These are phyloP conservation scores for Bolboschoenus planiculmis DNA, from an alignment of 176 grass and related monocot genomes.

Conservation along the genomic window DNA sequence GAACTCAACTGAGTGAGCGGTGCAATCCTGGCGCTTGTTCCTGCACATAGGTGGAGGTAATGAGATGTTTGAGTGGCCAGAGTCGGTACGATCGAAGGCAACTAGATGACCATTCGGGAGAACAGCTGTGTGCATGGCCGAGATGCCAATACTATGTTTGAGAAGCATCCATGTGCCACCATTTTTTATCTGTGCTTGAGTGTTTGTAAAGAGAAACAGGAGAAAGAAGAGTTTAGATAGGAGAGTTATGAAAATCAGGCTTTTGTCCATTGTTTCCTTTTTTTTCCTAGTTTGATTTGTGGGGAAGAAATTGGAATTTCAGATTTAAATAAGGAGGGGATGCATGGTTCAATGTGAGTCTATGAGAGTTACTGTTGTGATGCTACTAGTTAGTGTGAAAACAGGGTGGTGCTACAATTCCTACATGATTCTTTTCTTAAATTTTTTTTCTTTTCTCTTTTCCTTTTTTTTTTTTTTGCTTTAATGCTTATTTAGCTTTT, in stretches of 20 bases:
- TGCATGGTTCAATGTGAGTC: neutral
- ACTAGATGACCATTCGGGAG: slow-evolving; percentile 5
- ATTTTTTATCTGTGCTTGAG: neutral
- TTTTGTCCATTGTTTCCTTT: neutral
- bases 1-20: slow-evolving; percentile 28
- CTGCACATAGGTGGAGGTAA: slow-evolving; percentile 4
- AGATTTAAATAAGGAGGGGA: neutral
- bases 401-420: neutral
- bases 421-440: neutral
- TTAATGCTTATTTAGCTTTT: neutral
- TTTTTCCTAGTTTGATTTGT: neutral
- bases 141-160: slow-evolving; percentile 22
- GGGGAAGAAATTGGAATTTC: neutral
- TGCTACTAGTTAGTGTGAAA: neutral
- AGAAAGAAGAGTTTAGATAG: neutral
- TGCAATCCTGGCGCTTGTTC: slow-evolving; percentile 6
- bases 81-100: slow-evolving; percentile 22
- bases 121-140: slow-evolving; percentile 30
- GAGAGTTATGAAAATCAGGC: neutral
- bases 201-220: neutral
- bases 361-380: neutral
- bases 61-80: slow-evolving; percentile 13
- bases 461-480: neutral
- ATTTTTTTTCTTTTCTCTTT: no score
- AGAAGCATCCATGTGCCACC: slow-evolving; percentile 26